Evolutionary conservation across 805 yeast species (phyloP).

Genomic region (Zygotorulaspora danielsina): DNA sequence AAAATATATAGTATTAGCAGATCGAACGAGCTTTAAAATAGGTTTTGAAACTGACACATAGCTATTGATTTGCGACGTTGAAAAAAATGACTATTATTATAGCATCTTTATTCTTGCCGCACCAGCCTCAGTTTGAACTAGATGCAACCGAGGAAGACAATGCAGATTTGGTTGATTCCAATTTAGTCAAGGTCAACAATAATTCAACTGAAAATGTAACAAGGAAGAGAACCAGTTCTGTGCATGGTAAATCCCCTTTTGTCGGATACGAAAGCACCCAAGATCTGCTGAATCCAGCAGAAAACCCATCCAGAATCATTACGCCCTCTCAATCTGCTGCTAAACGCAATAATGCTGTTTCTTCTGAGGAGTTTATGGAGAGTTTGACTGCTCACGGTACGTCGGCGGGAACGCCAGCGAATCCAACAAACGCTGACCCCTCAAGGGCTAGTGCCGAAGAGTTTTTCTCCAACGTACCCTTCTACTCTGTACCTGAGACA

Average conservation of each 20-base stretch:
- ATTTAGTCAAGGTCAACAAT: conserved; percentile 22
- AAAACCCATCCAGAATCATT: conserved; percentile 8
- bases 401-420: conserved; percentile 22
- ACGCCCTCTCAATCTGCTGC: conserved; percentile 11
- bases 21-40: too few relatives aligned
- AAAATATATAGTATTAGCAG: too few relatives aligned
- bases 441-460: conserved; percentile 47
- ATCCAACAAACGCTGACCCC: conserved; percentile 22
- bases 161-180: conserved; percentile 31
- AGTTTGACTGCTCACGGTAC: conserved; percentile 38
- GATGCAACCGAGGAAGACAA: conserved; percentile 32
- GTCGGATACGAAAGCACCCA: conserved; percentile 13
- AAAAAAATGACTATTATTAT: conserved; percentile 59
- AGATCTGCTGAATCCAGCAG: conserved; percentile 14
- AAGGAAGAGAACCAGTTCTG: conserved; percentile 26
- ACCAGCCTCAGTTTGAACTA: conserved; percentile 58
- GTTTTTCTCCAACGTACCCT: conserved; percentile 41
- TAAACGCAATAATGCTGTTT: conserved; percentile 17
- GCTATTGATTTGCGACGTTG: too few relatives aligned
- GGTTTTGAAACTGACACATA: too few relatives aligned
- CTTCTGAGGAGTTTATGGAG: conserved; percentile 35
- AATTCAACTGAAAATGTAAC: conserved; percentile 14
- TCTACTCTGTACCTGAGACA: conserved; percentile 14
- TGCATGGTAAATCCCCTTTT: conserved; percentile 25
- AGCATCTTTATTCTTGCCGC: conserved; percentile 72